Conservation (phyloP, 208 protist genomes). For the Leishmania turanica region DNA sequence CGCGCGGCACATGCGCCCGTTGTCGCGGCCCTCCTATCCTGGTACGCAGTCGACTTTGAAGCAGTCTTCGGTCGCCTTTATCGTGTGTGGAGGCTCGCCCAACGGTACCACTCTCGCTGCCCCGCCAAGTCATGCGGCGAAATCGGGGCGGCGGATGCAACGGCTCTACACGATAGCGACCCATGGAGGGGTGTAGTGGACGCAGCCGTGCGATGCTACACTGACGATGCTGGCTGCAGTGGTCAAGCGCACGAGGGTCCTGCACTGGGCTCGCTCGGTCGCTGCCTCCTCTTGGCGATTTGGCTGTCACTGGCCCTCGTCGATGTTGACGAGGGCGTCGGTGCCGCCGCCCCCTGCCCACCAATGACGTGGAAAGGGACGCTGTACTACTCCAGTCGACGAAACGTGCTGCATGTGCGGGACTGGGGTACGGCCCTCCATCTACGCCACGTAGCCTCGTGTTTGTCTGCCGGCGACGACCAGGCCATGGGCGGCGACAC, state of each 20-base stretch:
- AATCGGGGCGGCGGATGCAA: not conserved
- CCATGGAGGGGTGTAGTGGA: constrained; percentile 8
- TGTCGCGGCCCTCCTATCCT: constrained; percentile 13
- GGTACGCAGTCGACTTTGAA: constrained; percentile 28
- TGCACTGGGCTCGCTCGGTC: constrained; percentile 14
- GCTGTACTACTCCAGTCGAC: constrained; percentile 25
- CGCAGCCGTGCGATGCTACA: not conserved
- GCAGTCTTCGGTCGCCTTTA: constrained; percentile 9
- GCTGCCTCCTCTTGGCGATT: constrained; percentile 22
- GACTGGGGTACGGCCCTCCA: constrained; percentile 22
- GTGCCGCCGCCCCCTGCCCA: not conserved
- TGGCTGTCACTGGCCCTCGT: constrained; percentile 21
- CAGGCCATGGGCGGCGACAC: not conserved
- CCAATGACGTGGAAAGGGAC: constrained; percentile 5
- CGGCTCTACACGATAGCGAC: not conserved
- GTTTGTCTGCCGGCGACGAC: not conserved
- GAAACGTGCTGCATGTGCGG: constrained; percentile 22
- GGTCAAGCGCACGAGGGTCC: not conserved
- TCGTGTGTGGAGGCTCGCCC: constrained; percentile 2
- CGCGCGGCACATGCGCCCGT: not conserved
- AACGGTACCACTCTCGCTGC: not conserved
- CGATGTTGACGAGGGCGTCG: constrained; percentile 10
- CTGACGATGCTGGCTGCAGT: not conserved
- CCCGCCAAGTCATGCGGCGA: not conserved
- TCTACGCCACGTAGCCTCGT: constrained; percentile 8